Evolutionary conservation across 257 asterid species (phyloP), one percentile per base, ranked within the genome.

Genomic region (Phtheirospermum japonicum): DNA sequence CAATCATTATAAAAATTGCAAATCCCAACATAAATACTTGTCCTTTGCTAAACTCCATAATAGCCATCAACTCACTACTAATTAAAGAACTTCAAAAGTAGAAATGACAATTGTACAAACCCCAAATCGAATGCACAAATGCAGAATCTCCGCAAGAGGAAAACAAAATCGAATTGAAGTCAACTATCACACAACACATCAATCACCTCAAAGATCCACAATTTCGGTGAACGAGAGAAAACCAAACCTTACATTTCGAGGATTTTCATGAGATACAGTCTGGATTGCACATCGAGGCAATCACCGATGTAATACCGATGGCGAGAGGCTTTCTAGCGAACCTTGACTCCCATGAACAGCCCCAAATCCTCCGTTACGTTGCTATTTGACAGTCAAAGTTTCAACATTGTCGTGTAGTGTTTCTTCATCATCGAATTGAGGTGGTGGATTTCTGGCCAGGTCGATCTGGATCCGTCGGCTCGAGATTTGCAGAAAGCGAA

Each of bases 211-310:
- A 20, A 66, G 49, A 68, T 64, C 65, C 48, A 62, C 9, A 67
- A 18, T 9, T 3, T 0, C 1, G 59, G 10, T n/a, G n/a, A n/a
- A n/a, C n/a, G 5, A 9, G 20, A 9, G 51, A 3, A 11, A 70
- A 31, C 4, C 72, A 32, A 54, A 81, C 99, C 99, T 83, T 93
- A 97, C 57, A 87, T 89, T 30, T 86, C 82, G 65, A 93, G 91
- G 72, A 89, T 73, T 66, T 85, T 93, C 84, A 83, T 71, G 32
- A 93, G 82, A 70, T 75, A 73, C 19, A 95, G 94, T 40, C 87
- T 80, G 69, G 96, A 87, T 49, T 67, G 90, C 26, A 93, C 95
- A 57, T 81, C 84, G 72, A 93, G 23, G 73, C 85, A 87, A 77
- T 93, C 97, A 23, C 83, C 85, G 26, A 59, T 16, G 65, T 64